These are phyloP conservation scores for Dissophora ornata DNA, from an alignment of 192 early-diverging fungal species.

Conservation along the genomic window DNA sequence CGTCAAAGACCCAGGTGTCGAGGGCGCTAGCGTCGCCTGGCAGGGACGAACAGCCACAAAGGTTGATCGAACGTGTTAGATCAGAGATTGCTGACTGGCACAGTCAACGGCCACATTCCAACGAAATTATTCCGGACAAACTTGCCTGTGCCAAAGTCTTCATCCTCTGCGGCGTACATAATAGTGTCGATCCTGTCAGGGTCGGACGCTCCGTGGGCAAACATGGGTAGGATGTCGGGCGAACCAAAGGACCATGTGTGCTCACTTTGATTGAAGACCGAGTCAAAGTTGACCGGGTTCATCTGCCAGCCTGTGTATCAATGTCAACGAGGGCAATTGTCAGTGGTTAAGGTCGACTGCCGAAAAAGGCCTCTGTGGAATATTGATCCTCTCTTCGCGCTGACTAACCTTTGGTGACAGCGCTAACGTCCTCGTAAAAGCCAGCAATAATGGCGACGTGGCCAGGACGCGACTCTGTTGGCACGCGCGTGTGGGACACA, in stretches of 20 bases:
- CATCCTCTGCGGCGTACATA: slow-evolving; percentile 89
- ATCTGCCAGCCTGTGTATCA: slow-evolving; percentile 88
- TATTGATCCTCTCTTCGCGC: not conserved
- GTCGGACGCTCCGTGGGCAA: slow-evolving; percentile 90
- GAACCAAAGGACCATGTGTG: slow-evolving; percentile 99
- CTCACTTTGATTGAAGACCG: slow-evolving; percentile 91
- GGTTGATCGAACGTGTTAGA: slow-evolving; percentile 6
- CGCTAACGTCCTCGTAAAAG: slow-evolving; percentile 98
- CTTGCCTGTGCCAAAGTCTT: slow-evolving; percentile 86
- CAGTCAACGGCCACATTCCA: not conserved
- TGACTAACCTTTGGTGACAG: slow-evolving; percentile 87
- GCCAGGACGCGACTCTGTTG: slow-evolving; percentile 95
- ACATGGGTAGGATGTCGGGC: slow-evolving; percentile 98
- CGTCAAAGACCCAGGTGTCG: slow-evolving; percentile 94
- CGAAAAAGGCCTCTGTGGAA: not conserved
- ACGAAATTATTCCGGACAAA: not conserved
- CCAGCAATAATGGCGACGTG: slow-evolving; percentile 98
- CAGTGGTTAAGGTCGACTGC: not conserved
- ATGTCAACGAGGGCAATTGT: too few relatives aligned
- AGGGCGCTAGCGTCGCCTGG: slow-evolving; percentile 80
- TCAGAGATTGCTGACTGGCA: not conserved
- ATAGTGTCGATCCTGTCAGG: slow-evolving; percentile 82
- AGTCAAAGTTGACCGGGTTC: slow-evolving; percentile 98
- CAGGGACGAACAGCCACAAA: not conserved
- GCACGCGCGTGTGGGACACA: slow-evolving; percentile 91